Evolutionary conservation across 2,329 filamentous ascomycete genomes (phyloP).

Genomic region (Trichoderma harzianum): DNA sequence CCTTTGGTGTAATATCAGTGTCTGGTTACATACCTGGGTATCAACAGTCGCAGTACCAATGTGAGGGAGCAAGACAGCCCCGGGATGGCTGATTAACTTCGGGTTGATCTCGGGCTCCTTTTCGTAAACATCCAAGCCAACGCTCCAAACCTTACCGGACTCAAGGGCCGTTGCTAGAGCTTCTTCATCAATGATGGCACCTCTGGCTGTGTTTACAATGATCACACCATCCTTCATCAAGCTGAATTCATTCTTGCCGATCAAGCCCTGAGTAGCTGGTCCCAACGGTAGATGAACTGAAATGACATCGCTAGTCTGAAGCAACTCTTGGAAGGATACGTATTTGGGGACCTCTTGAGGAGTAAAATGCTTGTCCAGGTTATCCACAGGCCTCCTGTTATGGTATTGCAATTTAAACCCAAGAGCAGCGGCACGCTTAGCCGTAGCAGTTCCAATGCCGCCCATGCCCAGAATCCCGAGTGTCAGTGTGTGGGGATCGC

Average conservation of each 20-base stretch:
- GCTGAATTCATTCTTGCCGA: neutral
- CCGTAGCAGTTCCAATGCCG: neutral
- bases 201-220: neutral
- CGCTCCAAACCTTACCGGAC: neutral
- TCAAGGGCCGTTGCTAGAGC: neutral
- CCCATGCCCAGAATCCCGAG: neutral
- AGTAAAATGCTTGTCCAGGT: neutral
- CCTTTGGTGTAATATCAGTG: neutral
- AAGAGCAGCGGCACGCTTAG: neutral
- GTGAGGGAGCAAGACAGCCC: neutral
- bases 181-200: neutral
- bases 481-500: neutral
- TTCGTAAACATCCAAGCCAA: neutral
- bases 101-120: neutral
- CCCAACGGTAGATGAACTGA: neutral
- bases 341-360: neutral
- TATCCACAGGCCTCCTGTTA: neutral
- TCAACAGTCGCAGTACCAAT: neutral
- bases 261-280: neutral
- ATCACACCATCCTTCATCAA: neutral
- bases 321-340: neutral
- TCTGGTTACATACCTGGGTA: neutral
- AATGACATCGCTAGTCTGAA: neutral
- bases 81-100: neutral
- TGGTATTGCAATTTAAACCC: neutral